phyloP scores from a whole-genome alignment of 139 green algal genomes.

The Pleodorina starrii region DNA sequence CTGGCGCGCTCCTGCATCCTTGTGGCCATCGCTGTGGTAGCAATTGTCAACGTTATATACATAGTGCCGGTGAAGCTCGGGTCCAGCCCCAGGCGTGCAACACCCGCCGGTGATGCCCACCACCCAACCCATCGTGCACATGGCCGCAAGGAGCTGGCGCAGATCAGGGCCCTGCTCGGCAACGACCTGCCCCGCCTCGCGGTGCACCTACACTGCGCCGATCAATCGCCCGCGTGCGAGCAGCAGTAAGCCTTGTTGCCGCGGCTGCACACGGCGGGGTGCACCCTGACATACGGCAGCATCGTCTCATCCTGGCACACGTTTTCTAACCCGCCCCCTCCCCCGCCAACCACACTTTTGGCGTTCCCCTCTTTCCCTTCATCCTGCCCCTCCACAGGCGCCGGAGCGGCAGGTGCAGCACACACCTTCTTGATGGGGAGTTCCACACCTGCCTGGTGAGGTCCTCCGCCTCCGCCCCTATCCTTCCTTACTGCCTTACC shows the following conservation, averaged over 20 bases:
- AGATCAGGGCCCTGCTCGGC: neutral
- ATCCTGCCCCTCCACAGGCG: constrained; percentile 14
- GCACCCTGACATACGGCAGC: no score
- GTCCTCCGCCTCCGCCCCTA: no score
- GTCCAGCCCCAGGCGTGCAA: neutral
- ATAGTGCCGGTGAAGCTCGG: neutral
- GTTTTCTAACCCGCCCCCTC: no score
- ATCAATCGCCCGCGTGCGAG: neutral
- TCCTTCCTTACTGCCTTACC: no score
- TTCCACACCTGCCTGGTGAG: constrained; percentile 38
- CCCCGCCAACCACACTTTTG: neutral
- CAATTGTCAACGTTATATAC: constrained; percentile 23
- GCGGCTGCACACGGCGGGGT: no score
- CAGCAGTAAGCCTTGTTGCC: constrained; percentile 31
- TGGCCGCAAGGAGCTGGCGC: neutral
- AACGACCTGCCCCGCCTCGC: neutral
- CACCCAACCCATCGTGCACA: neutral
- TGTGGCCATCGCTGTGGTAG: neutral
- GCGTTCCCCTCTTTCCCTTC: neutral
- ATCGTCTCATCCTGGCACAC: no score
- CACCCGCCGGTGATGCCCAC: neutral
- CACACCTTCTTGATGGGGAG: neutral
- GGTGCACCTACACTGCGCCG: neutral
- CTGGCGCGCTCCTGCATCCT: neutral
- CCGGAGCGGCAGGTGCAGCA: constrained; percentile 14